Conservation (phyloP, 2,329 filamentous ascomycete species). For the Aspergillus neoniger region DNA sequence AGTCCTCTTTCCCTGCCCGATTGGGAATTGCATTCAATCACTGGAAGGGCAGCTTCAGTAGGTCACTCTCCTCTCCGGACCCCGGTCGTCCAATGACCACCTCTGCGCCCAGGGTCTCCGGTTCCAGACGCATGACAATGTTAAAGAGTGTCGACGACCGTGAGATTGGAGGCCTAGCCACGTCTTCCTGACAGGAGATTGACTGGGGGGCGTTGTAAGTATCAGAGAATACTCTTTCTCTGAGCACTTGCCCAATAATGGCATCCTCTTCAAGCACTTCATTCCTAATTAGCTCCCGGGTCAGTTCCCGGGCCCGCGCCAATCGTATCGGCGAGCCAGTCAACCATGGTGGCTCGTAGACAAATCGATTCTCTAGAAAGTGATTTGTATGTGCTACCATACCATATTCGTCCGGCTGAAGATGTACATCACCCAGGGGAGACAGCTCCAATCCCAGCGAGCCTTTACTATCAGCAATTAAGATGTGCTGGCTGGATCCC, state of each 20-base stretch:
- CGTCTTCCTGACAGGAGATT: conserved; percentile 39
- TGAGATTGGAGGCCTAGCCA: conserved; percentile 26
- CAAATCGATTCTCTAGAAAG: conserved; percentile 38
- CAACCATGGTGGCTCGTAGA: conserved; percentile 37
- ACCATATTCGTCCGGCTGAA: conserved; percentile 38
- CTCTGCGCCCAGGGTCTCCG: conserved; percentile 30
- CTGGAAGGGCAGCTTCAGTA: conserved; percentile 32
- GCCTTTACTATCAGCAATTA: conserved; percentile 51
- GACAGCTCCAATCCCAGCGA: conserved; percentile 33
- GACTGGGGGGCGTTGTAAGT: conserved; percentile 37
- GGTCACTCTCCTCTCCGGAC: conserved; percentile 29
- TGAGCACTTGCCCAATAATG: conserved; percentile 27
- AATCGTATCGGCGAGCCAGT: conserved; percentile 37
- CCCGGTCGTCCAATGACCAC: conserved; percentile 37
- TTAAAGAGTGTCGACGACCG: conserved; percentile 40
- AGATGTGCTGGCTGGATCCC: conserved; percentile 58
- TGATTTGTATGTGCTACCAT: conserved; percentile 51
- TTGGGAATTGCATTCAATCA: neutral
- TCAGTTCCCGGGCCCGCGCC: conserved; percentile 28
- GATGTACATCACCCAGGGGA: conserved; percentile 32
- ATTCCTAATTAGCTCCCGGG: conserved; percentile 24
- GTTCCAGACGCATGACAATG: conserved; percentile 38
- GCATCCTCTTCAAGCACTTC: conserved; percentile 23
- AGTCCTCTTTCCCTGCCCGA: too few relatives aligned
- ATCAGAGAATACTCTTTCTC: conserved; percentile 40